Evolutionary conservation across 108 stramenopile species (phyloP), one percentile per base, ranked within the genome.

Genomic region (Aurantiochytrium sp.): DNA sequence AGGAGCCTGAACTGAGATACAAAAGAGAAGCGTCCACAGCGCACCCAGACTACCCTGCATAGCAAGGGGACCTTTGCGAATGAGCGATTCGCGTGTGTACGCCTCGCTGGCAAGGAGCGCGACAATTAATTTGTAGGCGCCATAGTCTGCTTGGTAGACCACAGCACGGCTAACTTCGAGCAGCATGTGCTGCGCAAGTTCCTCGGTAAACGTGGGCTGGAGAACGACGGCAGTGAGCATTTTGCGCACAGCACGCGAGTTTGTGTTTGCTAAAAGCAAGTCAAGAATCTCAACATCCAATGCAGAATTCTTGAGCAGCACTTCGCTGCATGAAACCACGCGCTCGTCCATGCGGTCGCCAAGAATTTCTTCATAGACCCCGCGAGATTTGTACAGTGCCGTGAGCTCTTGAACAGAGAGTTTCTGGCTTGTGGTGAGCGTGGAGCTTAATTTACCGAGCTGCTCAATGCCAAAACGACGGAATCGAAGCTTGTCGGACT

Each of bases 391-490:
- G 51, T 53, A 83, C 49, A 53, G 51, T 53, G 51, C 45, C 49
- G 76, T 83, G 49, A 83, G 51, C 6, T 47, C 76, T 6, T 53
- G 6, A 8, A 53, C 23, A 23, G 45, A n/a, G 43, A 83, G 14
- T 53, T 83, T 83, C 51, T 53, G 45, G 19, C 51, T 53, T 1
- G 49, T 25, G 76, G n/a, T 53, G 12, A 83, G 51, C 0, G 76
- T 16, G n/a, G 51, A 47, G 23, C 76, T 53, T 2, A 83, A 4
- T 83, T 83, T 83, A 16, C 76, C 76, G 28, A 83, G 76, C 51
- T 83, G 76, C 51, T 83, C 76, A 23, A 83, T 47, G 49, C 76
- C 76, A 83, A 83, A 83, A 18, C 76, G 45, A 16, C 76, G 76
- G 4, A 53, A 83, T 12, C 76, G 76, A 12, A 83, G 76, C 51